Conservation (phyloP, 1,284 basidiomycete species). For the Ceratobasidium papillatum region DNA sequence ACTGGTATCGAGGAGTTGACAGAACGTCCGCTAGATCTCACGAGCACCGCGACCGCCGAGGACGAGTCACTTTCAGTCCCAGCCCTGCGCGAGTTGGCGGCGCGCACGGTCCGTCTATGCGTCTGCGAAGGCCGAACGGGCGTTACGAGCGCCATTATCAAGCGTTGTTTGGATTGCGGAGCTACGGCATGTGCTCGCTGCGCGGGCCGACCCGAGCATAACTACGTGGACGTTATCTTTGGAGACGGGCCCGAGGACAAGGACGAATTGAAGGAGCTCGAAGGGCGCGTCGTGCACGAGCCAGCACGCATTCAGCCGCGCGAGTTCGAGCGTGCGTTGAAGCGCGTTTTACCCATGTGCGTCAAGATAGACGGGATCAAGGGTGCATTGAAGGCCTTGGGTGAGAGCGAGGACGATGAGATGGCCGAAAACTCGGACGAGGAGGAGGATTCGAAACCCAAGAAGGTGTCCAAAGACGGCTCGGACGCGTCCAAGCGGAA, state of each 20-base stretch:
- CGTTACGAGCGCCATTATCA: constrained; percentile 74
- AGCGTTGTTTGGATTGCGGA: constrained; percentile 78
- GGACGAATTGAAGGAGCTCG: constrained; percentile 28
- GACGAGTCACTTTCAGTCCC: constrained; percentile 56
- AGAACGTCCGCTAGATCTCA: constrained; percentile 72
- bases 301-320: constrained; percentile 63
- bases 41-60: constrained; percentile 53
- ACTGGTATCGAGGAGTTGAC: constrained; percentile 74
- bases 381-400: constrained; percentile 28
- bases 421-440: constrained; percentile 50
- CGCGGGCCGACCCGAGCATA: constrained; percentile 90
- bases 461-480: constrained; percentile 37
- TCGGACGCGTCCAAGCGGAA: constrained; percentile 64
- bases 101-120: constrained; percentile 81
- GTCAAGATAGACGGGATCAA: constrained; percentile 68
- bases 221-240: constrained; percentile 66
- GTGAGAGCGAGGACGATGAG: constrained; percentile 43
- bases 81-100: constrained; percentile 71
- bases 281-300: constrained; percentile 28
- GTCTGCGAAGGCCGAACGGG: constrained; percentile 87
- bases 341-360: constrained; percentile 88
- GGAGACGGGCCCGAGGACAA: constrained; percentile 51
- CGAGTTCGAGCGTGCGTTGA: constrained; percentile 78
- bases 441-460: constrained; percentile 48
- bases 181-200: constrained; percentile 85